phyloP scores from a whole-genome alignment of 176 grass and related monocot species.

The Carex kokanica region DNA sequence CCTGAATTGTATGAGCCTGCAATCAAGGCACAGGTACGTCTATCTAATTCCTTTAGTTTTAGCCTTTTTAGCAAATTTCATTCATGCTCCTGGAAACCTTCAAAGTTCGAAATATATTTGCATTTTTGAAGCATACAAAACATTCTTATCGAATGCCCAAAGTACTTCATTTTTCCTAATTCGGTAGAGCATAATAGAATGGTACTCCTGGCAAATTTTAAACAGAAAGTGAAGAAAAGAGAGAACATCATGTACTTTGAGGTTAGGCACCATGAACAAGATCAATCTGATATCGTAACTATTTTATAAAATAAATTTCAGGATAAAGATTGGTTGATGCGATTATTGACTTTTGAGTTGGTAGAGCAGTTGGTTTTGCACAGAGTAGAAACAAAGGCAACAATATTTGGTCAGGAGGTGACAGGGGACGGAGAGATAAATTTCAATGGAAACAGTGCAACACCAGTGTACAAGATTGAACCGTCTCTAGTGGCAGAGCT shows the following conservation, averaged over 20 bases:
- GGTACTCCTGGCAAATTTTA: neutral
- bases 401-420: constrained; percentile 80
- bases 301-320: constrained; percentile 33
- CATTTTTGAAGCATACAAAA: neutral
- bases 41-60: neutral
- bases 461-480: constrained; percentile 62
- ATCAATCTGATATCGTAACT: neutral
- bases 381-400: constrained; percentile 67
- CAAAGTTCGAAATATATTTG: neutral
- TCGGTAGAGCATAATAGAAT: neutral
- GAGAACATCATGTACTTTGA: neutral
- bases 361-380: constrained; percentile 59
- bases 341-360: constrained; percentile 53
- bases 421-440: constrained; percentile 31
- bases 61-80: neutral
- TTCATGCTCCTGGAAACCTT: neutral
- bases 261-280: neutral
- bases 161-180: neutral
- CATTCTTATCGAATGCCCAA: neutral
- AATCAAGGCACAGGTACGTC: constrained; percentile 54
- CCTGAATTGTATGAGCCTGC: constrained; percentile 59
- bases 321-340: constrained; percentile 58
- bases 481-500: constrained; percentile 67
- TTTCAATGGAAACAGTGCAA: neutral
- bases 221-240: neutral